Base-by-base conservation (phyloP, 1,284 basidiomycete genomes). In the Ustilago crameri region DNA sequence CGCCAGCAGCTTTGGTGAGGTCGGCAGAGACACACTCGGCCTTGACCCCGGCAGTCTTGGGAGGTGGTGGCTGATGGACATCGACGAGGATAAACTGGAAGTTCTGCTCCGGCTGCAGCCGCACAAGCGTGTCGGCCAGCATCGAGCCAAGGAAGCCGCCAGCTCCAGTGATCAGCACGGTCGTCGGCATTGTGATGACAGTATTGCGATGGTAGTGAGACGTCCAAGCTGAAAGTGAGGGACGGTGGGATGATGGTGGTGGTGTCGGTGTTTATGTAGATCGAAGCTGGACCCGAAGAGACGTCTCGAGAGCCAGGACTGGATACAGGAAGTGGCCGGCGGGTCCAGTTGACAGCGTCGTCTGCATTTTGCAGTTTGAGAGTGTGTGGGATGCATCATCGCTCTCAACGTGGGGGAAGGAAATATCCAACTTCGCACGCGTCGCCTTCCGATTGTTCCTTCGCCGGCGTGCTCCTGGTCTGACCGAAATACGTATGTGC, bases 51-150 rank as follows among this genome's bases (percentile, higher is more conserved):
- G 40, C 9, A 5, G 42, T 55, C 47, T 61, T 55, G 17, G 52
- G 53, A 14, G 48, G 26, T 14, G 56, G 60, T 41, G 74, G 74
- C 9, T 24, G 54, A 12, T 45, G 37, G 7, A 74, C 59, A 23
- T 76, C 74, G 41, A 55, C 62, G 0, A 76, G 66, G 37, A 76
- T 71, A 52, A 76, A 74, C 38, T 60, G 44, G 42, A 67, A 76
- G 2, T 26, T 52, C 10, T 50, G 41, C 3, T 63, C 22, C 1
- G 74, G 66, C 24, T 70, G 53, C 1, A 49, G 49, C 5, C 48
- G 46, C 7, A 71, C 51, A 17, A 76, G 44, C 5, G 52, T 71
- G 18, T 55, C 61, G 24, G 74, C 59, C 17, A 76, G 49, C 27
- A 74, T 38, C 18, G 71, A 74, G 40, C 74, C 74, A 1, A 76